phyloP scores from a whole-genome alignment of 2,329 filamentous ascomycete species.

The Amesomyces nigricolor region DNA sequence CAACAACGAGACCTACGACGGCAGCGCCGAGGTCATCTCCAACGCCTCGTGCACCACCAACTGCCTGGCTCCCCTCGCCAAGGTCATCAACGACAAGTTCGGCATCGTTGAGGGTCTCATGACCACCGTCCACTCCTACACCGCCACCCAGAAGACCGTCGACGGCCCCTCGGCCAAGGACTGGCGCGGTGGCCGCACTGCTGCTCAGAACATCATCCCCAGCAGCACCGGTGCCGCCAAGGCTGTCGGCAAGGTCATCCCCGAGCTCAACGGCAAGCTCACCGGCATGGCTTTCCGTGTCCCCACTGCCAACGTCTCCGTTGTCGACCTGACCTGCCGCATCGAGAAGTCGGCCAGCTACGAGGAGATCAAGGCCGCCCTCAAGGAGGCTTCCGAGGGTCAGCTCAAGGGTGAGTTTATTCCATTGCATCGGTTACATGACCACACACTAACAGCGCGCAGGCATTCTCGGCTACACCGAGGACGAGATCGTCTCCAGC shows the following conservation, averaged over 20 bases:
- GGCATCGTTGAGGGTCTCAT: slow-evolving; percentile 97
- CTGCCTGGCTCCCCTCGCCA: slow-evolving; percentile 98
- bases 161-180: slow-evolving; percentile 97
- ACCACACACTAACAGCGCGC: slow-evolving; percentile 5
- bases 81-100: slow-evolving; percentile 99
- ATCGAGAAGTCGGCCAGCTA: slow-evolving; percentile 84
- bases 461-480: slow-evolving; percentile 90
- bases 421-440: neutral
- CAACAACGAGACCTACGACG: slow-evolving; percentile 91
- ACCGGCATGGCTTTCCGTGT: slow-evolving; percentile 99
- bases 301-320: slow-evolving; percentile 96
- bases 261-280: slow-evolving; percentile 96
- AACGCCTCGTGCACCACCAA: slow-evolving; percentile 99
- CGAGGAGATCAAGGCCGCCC: slow-evolving; percentile 85
- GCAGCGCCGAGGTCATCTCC: slow-evolving; percentile 87
- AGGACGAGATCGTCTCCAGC: slow-evolving; percentile 92
- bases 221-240: slow-evolving; percentile 98
- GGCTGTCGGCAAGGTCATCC: slow-evolving; percentile 99
- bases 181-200: slow-evolving; percentile 98
- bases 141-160: slow-evolving; percentile 98
- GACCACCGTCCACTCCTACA: slow-evolving; percentile 99
- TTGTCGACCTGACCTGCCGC: slow-evolving; percentile 93
- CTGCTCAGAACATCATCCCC: slow-evolving; percentile 99
- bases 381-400: slow-evolving; percentile 83
- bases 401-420: slow-evolving; percentile 70